phyloP scores from a whole-genome alignment of 192 early-diverging fungal species.

The Pilobolus umbonatus region DNA sequence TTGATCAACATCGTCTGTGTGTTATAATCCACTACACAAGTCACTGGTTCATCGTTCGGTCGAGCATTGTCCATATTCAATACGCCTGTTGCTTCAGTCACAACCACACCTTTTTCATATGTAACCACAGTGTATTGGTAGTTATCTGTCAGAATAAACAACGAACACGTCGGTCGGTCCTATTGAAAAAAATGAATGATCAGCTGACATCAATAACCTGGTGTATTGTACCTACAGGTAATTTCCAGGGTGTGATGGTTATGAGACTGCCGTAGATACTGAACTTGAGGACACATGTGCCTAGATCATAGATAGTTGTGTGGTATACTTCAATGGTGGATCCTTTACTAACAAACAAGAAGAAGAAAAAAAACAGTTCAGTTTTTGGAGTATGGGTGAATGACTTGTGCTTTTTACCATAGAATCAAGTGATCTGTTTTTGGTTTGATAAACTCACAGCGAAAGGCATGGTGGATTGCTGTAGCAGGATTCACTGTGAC shows the following conservation, averaged over 20 bases:
- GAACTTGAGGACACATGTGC: constrained; percentile 54
- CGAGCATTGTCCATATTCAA: neutral
- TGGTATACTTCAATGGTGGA: constrained; percentile 58
- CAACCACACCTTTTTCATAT: constrained; percentile 43
- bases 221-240: constrained; percentile 16
- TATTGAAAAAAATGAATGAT: constrained; percentile 18
- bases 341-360: constrained; percentile 39
- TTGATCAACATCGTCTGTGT: neutral
- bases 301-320: constrained; percentile 25
- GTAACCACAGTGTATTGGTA: constrained; percentile 63
- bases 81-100: constrained; percentile 38
- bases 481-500: constrained; percentile 78
- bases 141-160: constrained; percentile 66
- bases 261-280: constrained; percentile 68
- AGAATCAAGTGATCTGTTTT: constrained; percentile 68
- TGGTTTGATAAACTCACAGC: constrained; percentile 60
- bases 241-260: constrained; percentile 42
- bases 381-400: neutral
- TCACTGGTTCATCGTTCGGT: neutral
- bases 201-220: neutral
- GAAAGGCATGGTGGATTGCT: constrained; percentile 59
- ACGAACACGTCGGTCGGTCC: constrained; percentile 49
- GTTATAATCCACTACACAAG: neutral
- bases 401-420: constrained; percentile 41
- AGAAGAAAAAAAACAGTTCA: neutral